A percentile compares a stretch with the other conserved stretches of the same genome.
Conservation (phyloP, 148 eudicot genomes). For the Persicaria maculosa region DNA sequence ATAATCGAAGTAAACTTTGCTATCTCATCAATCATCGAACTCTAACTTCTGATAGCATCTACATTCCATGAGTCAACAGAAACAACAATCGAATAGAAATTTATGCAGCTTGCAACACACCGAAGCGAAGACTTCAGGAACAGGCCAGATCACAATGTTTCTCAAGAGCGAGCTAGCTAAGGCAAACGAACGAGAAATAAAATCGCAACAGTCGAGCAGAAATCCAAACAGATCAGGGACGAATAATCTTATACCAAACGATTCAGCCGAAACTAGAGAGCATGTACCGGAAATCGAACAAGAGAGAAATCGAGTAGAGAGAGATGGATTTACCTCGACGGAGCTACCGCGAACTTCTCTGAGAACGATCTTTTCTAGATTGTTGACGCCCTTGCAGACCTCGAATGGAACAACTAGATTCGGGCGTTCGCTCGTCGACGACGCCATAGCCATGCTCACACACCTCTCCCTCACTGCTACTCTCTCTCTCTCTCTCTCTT, state of each 20-base stretch:
- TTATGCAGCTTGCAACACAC: background rate
- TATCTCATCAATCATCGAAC: background rate
- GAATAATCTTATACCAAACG: background rate
- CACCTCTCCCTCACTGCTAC: slow-evolving; percentile 17
- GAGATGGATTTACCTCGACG: slow-evolving; percentile 48
- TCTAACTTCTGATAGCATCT: background rate
- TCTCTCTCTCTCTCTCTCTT: slow-evolving; percentile 16
- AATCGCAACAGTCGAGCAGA: slow-evolving; percentile 1
- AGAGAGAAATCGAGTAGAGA: slow-evolving; percentile 5
- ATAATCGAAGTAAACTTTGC: background rate
- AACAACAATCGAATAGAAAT: background rate
- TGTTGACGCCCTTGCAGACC: slow-evolving; percentile 52
- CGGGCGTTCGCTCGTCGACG: slow-evolving; percentile 42
- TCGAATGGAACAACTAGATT: slow-evolving; percentile 28
- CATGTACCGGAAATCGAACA: background rate
- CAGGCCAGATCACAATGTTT: background rate
- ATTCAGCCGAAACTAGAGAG: slow-evolving; percentile 7
- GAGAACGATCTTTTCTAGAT: slow-evolving; percentile 72
- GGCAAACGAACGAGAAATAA: background rate
- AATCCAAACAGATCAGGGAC: slow-evolving; percentile 8
- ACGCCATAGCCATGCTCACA: slow-evolving; percentile 28
- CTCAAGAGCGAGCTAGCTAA: background rate
- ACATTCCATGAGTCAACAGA: background rate
- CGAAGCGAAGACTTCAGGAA: background rate
- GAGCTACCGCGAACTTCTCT: slow-evolving; percentile 67